Evolutionary conservation across 2,329 filamentous ascomycete genomes (phyloP), one percentile per base, ranked within the genome.

Genomic region (Fusarium azukiicola): DNA sequence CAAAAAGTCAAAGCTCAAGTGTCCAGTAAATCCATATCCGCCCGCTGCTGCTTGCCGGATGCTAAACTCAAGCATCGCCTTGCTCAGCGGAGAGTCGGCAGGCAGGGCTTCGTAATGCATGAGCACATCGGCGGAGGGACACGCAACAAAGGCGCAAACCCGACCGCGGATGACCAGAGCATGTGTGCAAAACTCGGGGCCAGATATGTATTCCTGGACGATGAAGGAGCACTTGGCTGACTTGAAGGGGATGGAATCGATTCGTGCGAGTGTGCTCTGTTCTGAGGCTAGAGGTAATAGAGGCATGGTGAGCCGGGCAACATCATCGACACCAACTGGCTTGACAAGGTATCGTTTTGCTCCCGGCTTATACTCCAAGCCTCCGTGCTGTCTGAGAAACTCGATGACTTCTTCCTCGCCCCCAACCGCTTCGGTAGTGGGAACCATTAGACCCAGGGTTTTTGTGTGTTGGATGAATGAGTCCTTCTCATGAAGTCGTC

Each of bases 1-100:
- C 78, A 96, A 87, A 76, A 97, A 95, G 83, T 96, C 94, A 70
- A 97, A 94, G 23, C 92, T 94, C 44, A 97, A 84, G 83, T 97
- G 96, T 0, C 96, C 96, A 0, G 95, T 96, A 81, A 96, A 88
- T 0, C 66, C 67, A 1, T 82, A 78, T 87, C 91, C 90, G 36
- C 90, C 87, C 58, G 89, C 89, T 6, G 84, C 83, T 0, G 93
- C 93, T 71, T 95, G 93, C 16, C 85, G 87, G 71, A 91, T 84
- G 2, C 95, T 96, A 80, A 96, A 96, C 3, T 87, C 87, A 1
- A 95, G 89, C 91, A 97, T 95, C 3, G 92, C 91, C 32, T 86
- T 85, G 50, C 89, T 91, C 0, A 96, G 85, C 0, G 89, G 86
- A 1, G 92, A 93, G 12, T 91, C 86, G 0, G 89, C 77, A 0